These are phyloP conservation scores for Urochloa ruziziensis DNA, from an alignment of 176 grass and related monocot species.

Conservation along the genomic window DNA sequence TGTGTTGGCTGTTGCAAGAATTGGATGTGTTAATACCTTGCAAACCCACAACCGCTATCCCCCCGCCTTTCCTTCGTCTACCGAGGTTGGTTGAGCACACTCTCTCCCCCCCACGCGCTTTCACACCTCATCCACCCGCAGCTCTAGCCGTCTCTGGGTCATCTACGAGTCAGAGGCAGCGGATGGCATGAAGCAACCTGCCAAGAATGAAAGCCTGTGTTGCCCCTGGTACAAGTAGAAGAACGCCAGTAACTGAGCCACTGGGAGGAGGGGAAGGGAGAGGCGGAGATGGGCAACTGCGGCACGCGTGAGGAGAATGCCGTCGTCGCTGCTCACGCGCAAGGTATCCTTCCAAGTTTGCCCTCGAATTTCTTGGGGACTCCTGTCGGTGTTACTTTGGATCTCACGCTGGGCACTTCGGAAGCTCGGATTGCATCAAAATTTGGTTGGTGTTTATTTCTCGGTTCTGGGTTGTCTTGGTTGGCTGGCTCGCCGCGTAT, in stretches of 20 bases:
- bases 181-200: constrained; percentile 11
- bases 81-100: too few species aligned
- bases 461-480: constrained; percentile 9
- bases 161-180: neutral
- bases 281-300: constrained; percentile 86
- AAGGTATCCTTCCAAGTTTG: constrained; percentile 49
- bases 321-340: constrained; percentile 87
- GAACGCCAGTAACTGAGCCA: neutral
- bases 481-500: neutral
- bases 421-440: constrained; percentile 11
- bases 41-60: too few species aligned
- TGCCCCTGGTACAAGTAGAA: neutral
- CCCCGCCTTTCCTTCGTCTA: too few species aligned
- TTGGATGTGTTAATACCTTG: neutral
- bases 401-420: constrained; percentile 11
- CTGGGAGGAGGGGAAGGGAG: neutral
- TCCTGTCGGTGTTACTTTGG: constrained; percentile 17
- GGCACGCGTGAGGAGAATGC: constrained; percentile 99
- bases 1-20: neutral
- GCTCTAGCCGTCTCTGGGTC: neutral
- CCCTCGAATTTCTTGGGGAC: neutral
- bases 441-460: neutral
- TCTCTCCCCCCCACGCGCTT: neutral
- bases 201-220: constrained; percentile 64
- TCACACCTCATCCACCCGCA: neutral